Conservation (phyloP, 805 yeast species). For the Phaffomyces opuntiae region DNA sequence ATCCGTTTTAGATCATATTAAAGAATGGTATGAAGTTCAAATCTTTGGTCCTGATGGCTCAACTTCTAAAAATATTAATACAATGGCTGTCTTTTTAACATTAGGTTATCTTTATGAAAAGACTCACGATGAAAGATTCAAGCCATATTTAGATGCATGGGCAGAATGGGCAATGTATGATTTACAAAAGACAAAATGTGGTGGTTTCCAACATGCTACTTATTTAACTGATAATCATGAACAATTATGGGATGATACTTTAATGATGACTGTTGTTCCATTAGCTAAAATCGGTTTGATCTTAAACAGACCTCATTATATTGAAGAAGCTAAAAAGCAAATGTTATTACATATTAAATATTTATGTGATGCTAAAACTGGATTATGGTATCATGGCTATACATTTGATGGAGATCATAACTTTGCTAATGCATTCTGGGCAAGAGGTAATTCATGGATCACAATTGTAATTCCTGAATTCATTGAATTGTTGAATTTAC, state of each 20-base stretch:
- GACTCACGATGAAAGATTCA: conserved; percentile 3
- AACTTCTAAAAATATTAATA: conserved; percentile 10
- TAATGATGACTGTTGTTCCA: conserved; percentile 13
- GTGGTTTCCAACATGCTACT: conserved; percentile 11
- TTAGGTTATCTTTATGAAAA: conserved; percentile 7
- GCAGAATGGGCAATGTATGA: conserved; percentile 12
- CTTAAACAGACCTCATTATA: conserved; percentile 8
- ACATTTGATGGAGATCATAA: conserved; percentile 11
- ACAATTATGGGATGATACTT: conserved; percentile 11
- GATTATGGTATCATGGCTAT: conserved; percentile 11
- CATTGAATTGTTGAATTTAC: conserved; percentile 7
- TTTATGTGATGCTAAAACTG: conserved; percentile 6
- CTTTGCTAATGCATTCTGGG: conserved; percentile 11
- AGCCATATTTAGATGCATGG: conserved; percentile 9
- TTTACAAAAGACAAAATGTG: conserved; percentile 9
- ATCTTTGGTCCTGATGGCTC: conserved; percentile 11
- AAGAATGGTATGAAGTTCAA: conserved; percentile 9
- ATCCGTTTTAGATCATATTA: conserved; percentile 3
- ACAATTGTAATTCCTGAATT: conserved; percentile 12
- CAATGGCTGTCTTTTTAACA: conserved; percentile 9
- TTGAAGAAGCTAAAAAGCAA: conserved; percentile 11
- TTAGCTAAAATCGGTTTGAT: conserved; percentile 10
- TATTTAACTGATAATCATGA: conserved; percentile 9
- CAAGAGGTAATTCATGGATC: conserved; percentile 12
- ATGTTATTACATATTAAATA: conserved; percentile 8